Base-by-base conservation (phyloP, 2,329 filamentous ascomycete genomes). In the Ophiostoma sp. region DNA sequence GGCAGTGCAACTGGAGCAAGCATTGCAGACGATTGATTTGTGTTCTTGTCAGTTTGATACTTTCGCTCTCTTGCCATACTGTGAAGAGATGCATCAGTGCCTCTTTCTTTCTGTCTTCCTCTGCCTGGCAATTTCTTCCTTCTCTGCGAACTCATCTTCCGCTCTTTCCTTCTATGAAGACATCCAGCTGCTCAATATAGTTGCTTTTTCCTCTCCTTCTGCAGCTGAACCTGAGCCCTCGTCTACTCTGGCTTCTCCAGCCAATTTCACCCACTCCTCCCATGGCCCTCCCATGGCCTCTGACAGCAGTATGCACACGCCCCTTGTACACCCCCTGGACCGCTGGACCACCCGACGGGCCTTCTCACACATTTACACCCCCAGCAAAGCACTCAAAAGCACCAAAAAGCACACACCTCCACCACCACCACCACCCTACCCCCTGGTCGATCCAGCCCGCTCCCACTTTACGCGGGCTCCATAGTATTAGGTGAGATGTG, bases 271-370 rank as follows among this genome's bases (percentile, higher is more conserved):
- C 39, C 39, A 42, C 50, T 22, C 55, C 55, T 48, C 25, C 28
- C n/a, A 42, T 63, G 9, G 36, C 33, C 25, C 55, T 36, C 57
- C 25, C 31, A 36, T 59, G 15, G 31, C 28, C n/a, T 71, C 69
- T 71, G 28, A 22, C 42, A 50, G 39, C 25, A 48, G 36, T 61
- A 71, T 70, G 59, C 36, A 73, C 70, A 52, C 71, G 45, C 61
- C 55, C 57, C 71, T 22, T 82, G 82, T 87, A 84, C 84, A 84
- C 68, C 57, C 61, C 61, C 61, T 66, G 36, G 61, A 61, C 28
- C 55, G 31, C 55, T 57, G 39, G 42, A 48, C 69, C 48, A 31
- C 31, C 33, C 52, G 42, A 61, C 69, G 69, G 69, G 52, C 70
- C 85, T 84, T 84, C 85, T 69, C 66, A 50, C 45, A 52, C 66